Percentiles rank a stretch among this genome's conserved stretches.
Conservation (phyloP, 208 protist species). For the Willaertia magna region DNA sequence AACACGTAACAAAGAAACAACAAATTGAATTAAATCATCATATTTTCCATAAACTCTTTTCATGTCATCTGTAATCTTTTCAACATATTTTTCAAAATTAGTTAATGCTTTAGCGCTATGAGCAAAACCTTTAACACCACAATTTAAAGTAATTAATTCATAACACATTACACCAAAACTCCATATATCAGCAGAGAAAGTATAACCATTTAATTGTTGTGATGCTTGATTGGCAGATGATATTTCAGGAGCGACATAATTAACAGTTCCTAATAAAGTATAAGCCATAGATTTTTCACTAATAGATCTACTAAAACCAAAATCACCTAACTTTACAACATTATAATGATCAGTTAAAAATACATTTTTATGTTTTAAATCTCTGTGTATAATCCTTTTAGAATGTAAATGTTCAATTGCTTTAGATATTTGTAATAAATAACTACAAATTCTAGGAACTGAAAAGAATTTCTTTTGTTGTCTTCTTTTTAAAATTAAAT, state of each 20-base stretch:
- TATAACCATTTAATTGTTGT: conserved; percentile 63
- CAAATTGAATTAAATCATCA: neutral
- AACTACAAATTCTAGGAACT: neutral
- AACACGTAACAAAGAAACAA: neutral
- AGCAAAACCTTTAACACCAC: neutral
- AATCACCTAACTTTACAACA: conserved; percentile 48
- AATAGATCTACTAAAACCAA: conserved; percentile 42
- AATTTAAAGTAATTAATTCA: conserved; percentile 58
- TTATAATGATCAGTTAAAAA: conserved; percentile 34
- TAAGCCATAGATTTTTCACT: conserved; percentile 28
- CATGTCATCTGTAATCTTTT: neutral
- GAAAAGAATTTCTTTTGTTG: neutral
- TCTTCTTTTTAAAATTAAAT: neutral
- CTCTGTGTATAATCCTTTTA: neutral
- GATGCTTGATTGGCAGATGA: conserved; percentile 18
- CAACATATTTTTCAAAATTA: neutral
- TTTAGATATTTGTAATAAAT: neutral
- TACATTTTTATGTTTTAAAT: conserved; percentile 31
- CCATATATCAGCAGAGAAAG: conserved; percentile 89
- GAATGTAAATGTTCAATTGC: neutral
- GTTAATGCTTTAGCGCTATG: neutral
- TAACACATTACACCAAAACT: conserved; percentile 94
- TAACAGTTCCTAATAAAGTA: neutral
- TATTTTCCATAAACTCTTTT: neutral
- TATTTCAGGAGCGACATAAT: neutral